Evolutionary conservation across 495 filamentous ascomycete genomes (phyloP).

Genomic region (Penicillium tannophilum): DNA sequence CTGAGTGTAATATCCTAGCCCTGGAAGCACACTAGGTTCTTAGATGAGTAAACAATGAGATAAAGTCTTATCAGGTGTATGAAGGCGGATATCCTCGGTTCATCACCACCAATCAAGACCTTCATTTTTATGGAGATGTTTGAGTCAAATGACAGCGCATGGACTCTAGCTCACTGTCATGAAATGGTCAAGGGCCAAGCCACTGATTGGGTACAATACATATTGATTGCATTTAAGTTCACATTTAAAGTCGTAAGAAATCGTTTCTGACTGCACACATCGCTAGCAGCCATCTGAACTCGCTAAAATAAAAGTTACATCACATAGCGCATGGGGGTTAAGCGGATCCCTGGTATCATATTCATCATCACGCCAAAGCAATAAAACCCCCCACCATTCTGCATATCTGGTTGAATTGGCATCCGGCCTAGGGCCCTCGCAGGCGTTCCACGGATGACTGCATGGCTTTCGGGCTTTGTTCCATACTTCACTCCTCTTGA

Average conservation of each 20-base stretch:
- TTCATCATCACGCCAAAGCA: conserved; percentile 18
- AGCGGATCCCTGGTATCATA: conserved; percentile 23
- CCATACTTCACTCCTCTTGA: conserved; percentile 49
- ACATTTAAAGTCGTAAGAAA: conserved; percentile 8
- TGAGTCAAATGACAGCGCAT: not conserved
- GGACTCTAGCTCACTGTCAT: not conserved
- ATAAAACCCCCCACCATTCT: conserved; percentile 8
- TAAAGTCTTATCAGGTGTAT: not conserved
- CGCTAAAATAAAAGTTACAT: conserved; percentile 12
- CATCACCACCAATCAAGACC: conserved; percentile 1
- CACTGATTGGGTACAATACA: not conserved
- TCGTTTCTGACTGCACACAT: conserved; percentile 3
- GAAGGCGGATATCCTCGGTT: conserved; percentile 21
- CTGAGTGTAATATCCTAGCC: not conserved
- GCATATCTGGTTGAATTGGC: conserved; percentile 1
- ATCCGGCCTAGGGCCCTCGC: not conserved
- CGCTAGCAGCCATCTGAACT: not conserved
- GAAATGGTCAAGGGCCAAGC: not conserved
- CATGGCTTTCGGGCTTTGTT: not conserved
- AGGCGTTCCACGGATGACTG: conserved; percentile 1
- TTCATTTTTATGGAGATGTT: not conserved
- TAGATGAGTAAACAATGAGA: not conserved
- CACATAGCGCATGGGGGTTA: conserved; percentile 14
- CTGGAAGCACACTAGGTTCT: not conserved
- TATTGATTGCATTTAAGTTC: not conserved